Percentiles rank a stretch among this genome's conserved stretches.
Conservation (phyloP, 768 basidiomycete genomes). For the Auricularia cornea region DNA sequence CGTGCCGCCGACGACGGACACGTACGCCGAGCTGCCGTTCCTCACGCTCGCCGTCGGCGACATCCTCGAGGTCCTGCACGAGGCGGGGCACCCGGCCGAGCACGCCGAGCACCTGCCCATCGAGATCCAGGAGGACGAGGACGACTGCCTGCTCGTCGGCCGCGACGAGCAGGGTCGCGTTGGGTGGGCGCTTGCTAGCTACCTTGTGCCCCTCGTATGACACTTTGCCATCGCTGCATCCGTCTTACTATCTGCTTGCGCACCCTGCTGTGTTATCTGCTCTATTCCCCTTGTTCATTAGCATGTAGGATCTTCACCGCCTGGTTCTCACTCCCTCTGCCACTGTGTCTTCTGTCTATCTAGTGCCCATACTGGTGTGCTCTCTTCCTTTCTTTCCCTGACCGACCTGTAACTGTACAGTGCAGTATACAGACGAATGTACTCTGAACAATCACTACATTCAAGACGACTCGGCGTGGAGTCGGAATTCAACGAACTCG, state of each 20-base stretch:
- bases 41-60: slow-evolving; percentile 59
- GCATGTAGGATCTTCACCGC: too few relatives aligned
- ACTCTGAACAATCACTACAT: too few relatives aligned
- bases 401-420: background rate
- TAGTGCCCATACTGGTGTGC: too few relatives aligned
- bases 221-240: background rate
- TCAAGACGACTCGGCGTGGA: too few relatives aligned
- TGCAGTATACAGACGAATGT: background rate
- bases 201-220: slow-evolving; percentile 51
- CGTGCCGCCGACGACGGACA: slow-evolving; percentile 50
- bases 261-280: background rate
- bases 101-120: slow-evolving; percentile 60
- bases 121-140: slow-evolving; percentile 44
- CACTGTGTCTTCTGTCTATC: too few relatives aligned
- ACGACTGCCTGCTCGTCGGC: slow-evolving; percentile 70
- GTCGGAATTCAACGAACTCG: too few relatives aligned
- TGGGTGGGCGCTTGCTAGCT: slow-evolving; percentile 80
- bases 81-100: slow-evolving; percentile 69
- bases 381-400: background rate
- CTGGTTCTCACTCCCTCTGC: too few relatives aligned
- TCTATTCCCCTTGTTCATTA: too few relatives aligned
- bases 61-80: slow-evolving; percentile 58
- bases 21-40: slow-evolving; percentile 71
- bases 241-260: background rate
- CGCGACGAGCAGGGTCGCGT: slow-evolving; percentile 46